phyloP scores from a whole-genome alignment of 2,329 filamentous ascomycete species.

The Phaeomoniella chlamydospora region DNA sequence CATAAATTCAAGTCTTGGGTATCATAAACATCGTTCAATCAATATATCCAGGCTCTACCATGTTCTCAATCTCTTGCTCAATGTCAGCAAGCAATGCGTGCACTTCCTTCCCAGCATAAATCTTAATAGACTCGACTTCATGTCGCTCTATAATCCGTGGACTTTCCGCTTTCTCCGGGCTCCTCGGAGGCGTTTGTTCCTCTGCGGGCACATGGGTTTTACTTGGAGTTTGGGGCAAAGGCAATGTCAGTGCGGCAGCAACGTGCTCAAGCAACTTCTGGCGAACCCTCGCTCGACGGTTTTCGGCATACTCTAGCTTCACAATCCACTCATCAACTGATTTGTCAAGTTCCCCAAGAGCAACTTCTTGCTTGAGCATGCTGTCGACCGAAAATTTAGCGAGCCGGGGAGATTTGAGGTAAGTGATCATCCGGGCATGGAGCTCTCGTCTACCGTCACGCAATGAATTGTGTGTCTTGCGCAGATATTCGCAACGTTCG shows the following conservation, averaged over 20 bases:
- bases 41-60: slow-evolving; percentile 15
- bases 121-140: slow-evolving; percentile 49
- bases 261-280: slow-evolving; percentile 74
- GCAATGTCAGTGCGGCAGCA: slow-evolving; percentile 51
- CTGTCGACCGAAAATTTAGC: slow-evolving; percentile 61
- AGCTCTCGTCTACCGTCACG: slow-evolving; percentile 63
- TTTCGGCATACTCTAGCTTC: slow-evolving; percentile 70
- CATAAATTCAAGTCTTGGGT: too few species aligned
- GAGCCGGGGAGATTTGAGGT: slow-evolving; percentile 55
- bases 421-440: slow-evolving; percentile 62
- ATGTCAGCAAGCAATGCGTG: slow-evolving; percentile 54
- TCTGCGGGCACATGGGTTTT: slow-evolving; percentile 4
- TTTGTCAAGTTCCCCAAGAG: slow-evolving; percentile 58
- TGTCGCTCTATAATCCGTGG: slow-evolving; percentile 16
- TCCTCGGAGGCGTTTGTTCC: slow-evolving; percentile 35
- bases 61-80: slow-evolving; percentile 42
- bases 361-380: slow-evolving; percentile 68
- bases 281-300: slow-evolving; percentile 57
- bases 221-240: slow-evolving; percentile 8
- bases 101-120: slow-evolving; percentile 54
- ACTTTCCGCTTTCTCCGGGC: slow-evolving; percentile 34
- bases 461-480: slow-evolving; percentile 61
- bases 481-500: slow-evolving; percentile 63
- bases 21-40: too few species aligned
- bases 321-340: slow-evolving; percentile 69